Base-by-base conservation (phyloP, 139 green algal species). In the Closterium sp. region DNA sequence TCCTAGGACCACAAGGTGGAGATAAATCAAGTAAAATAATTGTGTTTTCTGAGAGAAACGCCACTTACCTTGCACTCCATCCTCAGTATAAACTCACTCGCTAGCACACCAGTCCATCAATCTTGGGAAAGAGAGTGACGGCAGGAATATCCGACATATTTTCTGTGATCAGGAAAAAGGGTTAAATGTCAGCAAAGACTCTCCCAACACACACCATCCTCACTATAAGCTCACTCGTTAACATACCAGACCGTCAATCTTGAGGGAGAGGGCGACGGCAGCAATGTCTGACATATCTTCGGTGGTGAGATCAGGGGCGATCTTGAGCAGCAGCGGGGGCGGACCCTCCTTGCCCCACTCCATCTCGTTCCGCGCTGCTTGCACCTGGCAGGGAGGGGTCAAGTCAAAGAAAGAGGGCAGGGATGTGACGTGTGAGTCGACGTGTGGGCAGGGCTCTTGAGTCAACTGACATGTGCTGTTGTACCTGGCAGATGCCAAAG, bases 311-410 rank as follows among this genome's bases (percentile, higher is more conserved):
- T 99, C 98, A 6, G 98, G 97, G 0, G 98, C 97, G 28, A 99
- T 97, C 95, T 99, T 99, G 22, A 99, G 95, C 17, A 99, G 94
- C 92, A 99, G 94, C 13, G 97, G 97, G 0, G 97, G 97, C 0
- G 88, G 85, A 45, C 86, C 29, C 70, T 38, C 90, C n/a, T 70
- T 30, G 19, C 34, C 95, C 96, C 96, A 97, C 38, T 93, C 70
- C 96, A 97, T 96, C 90, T 94, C 93, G 91, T 98, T 96, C 0
- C 97, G 94, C 24, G 95, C 95, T 30, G 94, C 94, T 92, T 95
- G 93, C 84, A 97, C 95, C 17, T 90, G 87, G 19, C 85, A 31
- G 62, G 62, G 17, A 79, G n/a, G n/a, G n/a, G n/a, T n/a, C n/a
- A n/a, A n/a, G n/a, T n/a, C n/a, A n/a, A n/a, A n/a, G n/a, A n/a